Percentiles rank a stretch among this genome's conserved stretches.
These are phyloP conservation scores for Fraxinus xanthoxyloides DNA, from an alignment of 305 asterid species.

Conservation along the genomic window DNA sequence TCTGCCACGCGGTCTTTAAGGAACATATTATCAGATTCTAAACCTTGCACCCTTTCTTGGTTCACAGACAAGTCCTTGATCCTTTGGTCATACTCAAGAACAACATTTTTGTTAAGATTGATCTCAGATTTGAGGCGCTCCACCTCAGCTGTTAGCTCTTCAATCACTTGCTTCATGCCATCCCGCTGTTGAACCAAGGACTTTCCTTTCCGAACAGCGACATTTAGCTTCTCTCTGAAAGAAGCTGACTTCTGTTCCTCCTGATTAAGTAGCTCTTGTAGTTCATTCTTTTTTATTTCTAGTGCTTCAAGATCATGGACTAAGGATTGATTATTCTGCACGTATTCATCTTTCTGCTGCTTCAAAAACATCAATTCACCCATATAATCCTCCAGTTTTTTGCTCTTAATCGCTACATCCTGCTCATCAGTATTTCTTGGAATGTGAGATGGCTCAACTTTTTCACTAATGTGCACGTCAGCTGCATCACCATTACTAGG, in stretches of 20 bases:
- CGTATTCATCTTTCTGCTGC: slow-evolving; percentile 63
- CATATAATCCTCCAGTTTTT: slow-evolving; percentile 54
- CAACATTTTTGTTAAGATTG: slow-evolving; percentile 41
- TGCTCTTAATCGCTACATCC: slow-evolving; percentile 43
- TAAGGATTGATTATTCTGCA: slow-evolving; percentile 54
- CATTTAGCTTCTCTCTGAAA: slow-evolving; percentile 82
- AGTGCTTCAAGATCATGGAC: slow-evolving; percentile 55
- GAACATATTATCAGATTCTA: slow-evolving; percentile 59
- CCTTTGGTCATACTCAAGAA: slow-evolving; percentile 55
- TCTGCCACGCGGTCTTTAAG: slow-evolving; percentile 64
- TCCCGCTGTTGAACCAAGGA: slow-evolving; percentile 90
- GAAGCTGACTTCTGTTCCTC: slow-evolving; percentile 86
- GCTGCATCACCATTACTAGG: slow-evolving; percentile 36
- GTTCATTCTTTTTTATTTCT: slow-evolving; percentile 53
- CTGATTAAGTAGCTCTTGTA: slow-evolving; percentile 63
- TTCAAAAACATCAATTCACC: slow-evolving; percentile 54
- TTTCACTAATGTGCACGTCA: slow-evolving; percentile 39
- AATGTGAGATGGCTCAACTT: slow-evolving; percentile 31
- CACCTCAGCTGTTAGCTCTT: slow-evolving; percentile 64
- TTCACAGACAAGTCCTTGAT: slow-evolving; percentile 47
- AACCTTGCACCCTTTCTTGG: slow-evolving; percentile 55
- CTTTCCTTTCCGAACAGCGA: slow-evolving; percentile 94
- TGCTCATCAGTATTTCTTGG: slow-evolving; percentile 42
- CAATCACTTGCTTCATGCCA: slow-evolving; percentile 77
- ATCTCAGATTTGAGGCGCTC: slow-evolving; percentile 56